Conservation (phyloP, 2,329 filamentous ascomycete genomes). For the Neofusicoccum kwambonambiense region DNA sequence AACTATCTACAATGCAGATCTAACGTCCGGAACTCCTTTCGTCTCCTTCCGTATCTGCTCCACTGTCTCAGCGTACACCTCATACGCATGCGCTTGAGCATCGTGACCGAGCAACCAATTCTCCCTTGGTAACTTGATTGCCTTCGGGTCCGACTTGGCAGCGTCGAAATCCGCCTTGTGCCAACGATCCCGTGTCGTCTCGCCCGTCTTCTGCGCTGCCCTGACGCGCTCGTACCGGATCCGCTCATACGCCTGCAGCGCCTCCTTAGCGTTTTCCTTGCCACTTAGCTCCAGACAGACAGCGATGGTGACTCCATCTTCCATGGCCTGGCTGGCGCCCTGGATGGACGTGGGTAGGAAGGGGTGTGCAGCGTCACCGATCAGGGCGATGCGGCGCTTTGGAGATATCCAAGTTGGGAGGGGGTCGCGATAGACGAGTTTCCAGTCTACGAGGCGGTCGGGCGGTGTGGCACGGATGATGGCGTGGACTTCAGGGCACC, state of each 20-base stretch:
- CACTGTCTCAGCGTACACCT: constrained; percentile 30
- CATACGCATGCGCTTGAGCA: constrained; percentile 31
- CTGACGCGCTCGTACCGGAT: constrained; percentile 26
- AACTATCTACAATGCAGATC: neutral
- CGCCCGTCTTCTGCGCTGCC: constrained; percentile 27
- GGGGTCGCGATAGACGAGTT: constrained; percentile 54
- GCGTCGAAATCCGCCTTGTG: constrained; percentile 27
- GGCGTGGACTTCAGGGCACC: constrained; percentile 48
- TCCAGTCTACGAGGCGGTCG: constrained; percentile 51
- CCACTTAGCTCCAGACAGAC: constrained; percentile 22
- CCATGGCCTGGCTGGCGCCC: constrained; percentile 53
- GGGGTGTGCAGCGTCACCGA: constrained; percentile 54
- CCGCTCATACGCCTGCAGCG: constrained; percentile 26
- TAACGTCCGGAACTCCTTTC: neutral
- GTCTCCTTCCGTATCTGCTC: constrained; percentile 17
- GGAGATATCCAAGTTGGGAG: constrained; percentile 50
- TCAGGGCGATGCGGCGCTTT: constrained; percentile 47
- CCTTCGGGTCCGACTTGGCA: constrained; percentile 24
- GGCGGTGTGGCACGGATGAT: constrained; percentile 44
- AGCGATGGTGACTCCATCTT: constrained; percentile 39
- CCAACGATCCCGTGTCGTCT: constrained; percentile 28
- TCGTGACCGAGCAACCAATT: constrained; percentile 33
- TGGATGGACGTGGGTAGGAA: constrained; percentile 54
- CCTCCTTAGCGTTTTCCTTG: constrained; percentile 22
- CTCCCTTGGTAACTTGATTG: constrained; percentile 29